A percentile compares a stretch with the other conserved stretches of the same genome.
Evolutionary conservation across 768 basidiomycete genomes (phyloP).

Genomic region (Boletus tomentosulus): DNA sequence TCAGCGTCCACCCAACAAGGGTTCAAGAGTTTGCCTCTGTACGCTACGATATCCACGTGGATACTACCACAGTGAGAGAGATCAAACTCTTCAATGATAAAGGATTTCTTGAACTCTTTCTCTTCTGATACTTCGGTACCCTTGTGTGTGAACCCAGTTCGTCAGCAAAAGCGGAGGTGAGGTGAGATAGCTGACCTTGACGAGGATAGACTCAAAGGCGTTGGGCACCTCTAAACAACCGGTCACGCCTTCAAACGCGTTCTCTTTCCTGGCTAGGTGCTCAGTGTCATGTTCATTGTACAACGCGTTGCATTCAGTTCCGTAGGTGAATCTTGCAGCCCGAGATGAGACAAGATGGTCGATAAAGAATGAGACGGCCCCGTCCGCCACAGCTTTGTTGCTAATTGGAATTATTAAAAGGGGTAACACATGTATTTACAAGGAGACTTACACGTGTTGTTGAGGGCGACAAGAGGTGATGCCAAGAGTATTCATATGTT

Average conservation of each 20-base stretch:
- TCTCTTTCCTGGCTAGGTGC: not conserved
- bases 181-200: not conserved
- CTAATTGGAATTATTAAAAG: slow-evolving; percentile 13
- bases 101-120: slow-evolving; percentile 8
- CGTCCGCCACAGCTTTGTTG: slow-evolving; percentile 50
- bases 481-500: not conserved
- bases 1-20: not conserved
- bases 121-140: not conserved
- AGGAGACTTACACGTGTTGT: not conserved
- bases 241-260: not conserved
- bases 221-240: not conserved
- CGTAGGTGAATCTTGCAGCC: slow-evolving; percentile 40
- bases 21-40: not conserved
- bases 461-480: not conserved
- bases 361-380: slow-evolving; percentile 37
- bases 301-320: slow-evolving; percentile 17
- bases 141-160: not conserved
- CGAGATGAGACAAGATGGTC: slow-evolving; percentile 45
- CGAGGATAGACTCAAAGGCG: not conserved
- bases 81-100: slow-evolving; percentile 21
- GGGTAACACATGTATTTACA: not conserved
- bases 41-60: not conserved
- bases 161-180: not conserved
- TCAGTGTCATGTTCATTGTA: not conserved
- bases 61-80: not conserved